These are phyloP conservation scores for Rubia tinctorum DNA, from an alignment of 305 asterid genomes.

Conservation along the genomic window DNA sequence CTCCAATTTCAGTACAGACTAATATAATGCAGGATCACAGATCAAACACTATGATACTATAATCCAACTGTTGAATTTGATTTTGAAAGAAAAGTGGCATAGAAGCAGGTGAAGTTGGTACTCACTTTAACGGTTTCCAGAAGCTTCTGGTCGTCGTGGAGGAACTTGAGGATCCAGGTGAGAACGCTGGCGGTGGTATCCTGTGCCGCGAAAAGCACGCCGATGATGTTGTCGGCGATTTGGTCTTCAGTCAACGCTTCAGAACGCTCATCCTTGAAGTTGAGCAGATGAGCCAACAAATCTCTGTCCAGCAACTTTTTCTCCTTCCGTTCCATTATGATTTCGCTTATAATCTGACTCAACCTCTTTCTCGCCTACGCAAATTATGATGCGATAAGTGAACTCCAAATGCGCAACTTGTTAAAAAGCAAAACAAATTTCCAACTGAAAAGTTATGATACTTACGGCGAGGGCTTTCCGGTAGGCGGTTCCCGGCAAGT, in stretches of 20 bases:
- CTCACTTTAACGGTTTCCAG: slow-evolving; percentile 65
- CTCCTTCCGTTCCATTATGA: slow-evolving; percentile 53
- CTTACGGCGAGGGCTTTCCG: slow-evolving; percentile 67
- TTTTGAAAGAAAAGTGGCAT: too few relatives aligned
- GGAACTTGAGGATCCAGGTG: slow-evolving; percentile 89
- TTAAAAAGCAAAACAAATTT: too few relatives aligned
- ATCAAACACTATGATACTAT: too few relatives aligned
- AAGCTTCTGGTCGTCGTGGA: slow-evolving; percentile 54
- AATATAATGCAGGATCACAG: too few relatives aligned
- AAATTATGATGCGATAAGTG: neutral
- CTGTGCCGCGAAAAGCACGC: slow-evolving; percentile 89
- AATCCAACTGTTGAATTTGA: too few relatives aligned
- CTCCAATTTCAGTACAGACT: too few relatives aligned
- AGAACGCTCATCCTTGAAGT: slow-evolving; percentile 45
- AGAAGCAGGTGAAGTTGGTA: too few relatives aligned
- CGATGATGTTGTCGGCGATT: slow-evolving; percentile 77
- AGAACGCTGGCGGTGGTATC: slow-evolving; percentile 88
- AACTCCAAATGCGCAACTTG: too few relatives aligned
- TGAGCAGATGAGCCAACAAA: slow-evolving; percentile 52
- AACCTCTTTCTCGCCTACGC: slow-evolving; percentile 69
- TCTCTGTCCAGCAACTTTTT: slow-evolving; percentile 37
- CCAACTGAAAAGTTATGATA: too few relatives aligned
- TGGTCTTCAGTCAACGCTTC: slow-evolving; percentile 46
- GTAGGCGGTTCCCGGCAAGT: slow-evolving; percentile 72
- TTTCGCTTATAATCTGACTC: slow-evolving; percentile 44